These are phyloP conservation scores for Phellinidium pouzarii DNA, from an alignment of 1,284 basidiomycete genomes.

Conservation along the genomic window DNA sequence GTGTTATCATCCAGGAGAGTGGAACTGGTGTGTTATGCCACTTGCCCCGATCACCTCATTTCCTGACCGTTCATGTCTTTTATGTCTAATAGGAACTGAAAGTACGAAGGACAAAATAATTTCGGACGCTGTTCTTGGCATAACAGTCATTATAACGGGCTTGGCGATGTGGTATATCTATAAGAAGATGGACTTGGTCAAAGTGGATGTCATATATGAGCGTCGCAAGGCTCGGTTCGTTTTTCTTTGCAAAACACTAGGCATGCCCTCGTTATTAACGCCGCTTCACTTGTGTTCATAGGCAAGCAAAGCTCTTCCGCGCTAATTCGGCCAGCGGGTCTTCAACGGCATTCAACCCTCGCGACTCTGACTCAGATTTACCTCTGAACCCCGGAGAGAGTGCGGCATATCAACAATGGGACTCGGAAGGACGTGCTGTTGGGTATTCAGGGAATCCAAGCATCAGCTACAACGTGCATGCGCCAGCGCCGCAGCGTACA, in stretches of 20 bases:
- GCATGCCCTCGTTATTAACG: background rate
- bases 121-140: conserved; percentile 12
- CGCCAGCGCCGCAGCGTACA: conserved; percentile 9
- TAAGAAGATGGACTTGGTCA: conserved; percentile 16
- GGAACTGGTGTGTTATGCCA: conserved; percentile 23
- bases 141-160: conserved; percentile 11
- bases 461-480: conserved; percentile 4
- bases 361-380: conserved; percentile 16
- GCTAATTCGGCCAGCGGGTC: conserved; percentile 4
- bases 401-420: conserved; percentile 14
- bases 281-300: background rate
- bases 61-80: background rate
- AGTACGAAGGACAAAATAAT: conserved; percentile 14
- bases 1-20: conserved; percentile 32
- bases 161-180: conserved; percentile 18
- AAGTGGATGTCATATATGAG: conserved; percentile 13
- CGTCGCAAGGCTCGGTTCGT: conserved; percentile 18
- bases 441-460: conserved; percentile 13
- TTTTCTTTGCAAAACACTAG: background rate
- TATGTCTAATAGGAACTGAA: conserved; percentile 10
- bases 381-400: conserved; percentile 16
- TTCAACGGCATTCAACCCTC: conserved; percentile 15
- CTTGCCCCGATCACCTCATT: conserved; percentile 21
- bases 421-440: conserved; percentile 6
- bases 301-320: conserved; percentile 17